Percentiles rank a stretch among this genome's conserved stretches.
These are phyloP conservation scores for Boletus barrowsii DNA, from an alignment of 768 basidiomycete genomes.

Conservation along the genomic window DNA sequence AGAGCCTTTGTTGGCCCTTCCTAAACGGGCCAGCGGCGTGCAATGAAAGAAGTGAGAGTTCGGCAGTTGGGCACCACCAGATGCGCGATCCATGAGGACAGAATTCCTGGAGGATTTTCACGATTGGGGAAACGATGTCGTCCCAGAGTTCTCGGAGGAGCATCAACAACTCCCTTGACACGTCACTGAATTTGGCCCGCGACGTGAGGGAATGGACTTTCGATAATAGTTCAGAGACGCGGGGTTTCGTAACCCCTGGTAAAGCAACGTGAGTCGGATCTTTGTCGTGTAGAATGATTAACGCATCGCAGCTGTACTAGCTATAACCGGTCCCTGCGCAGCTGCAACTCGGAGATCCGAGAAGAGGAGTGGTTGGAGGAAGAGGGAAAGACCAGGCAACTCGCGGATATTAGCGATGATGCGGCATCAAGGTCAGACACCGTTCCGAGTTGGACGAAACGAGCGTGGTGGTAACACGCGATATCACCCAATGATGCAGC, in stretches of 20 bases:
- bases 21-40: conserved; percentile 1
- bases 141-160: conserved; percentile 21
- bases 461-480: not conserved
- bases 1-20: not conserved
- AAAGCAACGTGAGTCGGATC: conserved; percentile 7
- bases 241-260: not conserved
- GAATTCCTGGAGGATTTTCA: not conserved
- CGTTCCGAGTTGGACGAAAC: not conserved
- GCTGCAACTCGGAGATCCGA: conserved; percentile 10
- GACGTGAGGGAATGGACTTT: not conserved
- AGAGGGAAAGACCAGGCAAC: not conserved
- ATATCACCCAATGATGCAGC: not conserved
- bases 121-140: not conserved
- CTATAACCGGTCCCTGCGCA: conserved; percentile 29
- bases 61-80: conserved; percentile 16
- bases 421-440: not conserved
- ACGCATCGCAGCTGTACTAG: conserved; percentile 30
- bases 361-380: not conserved
- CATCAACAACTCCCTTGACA: not conserved
- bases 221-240: not conserved
- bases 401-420: no score
- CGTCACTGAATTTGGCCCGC: not conserved
- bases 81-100: no score
- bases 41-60: conserved; percentile 1
- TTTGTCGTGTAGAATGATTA: conserved; percentile 20